Evolutionary conservation across 75 land plant species (phyloP), one percentile per base, ranked within the genome.

Genomic region (Pinus taeda): DNA sequence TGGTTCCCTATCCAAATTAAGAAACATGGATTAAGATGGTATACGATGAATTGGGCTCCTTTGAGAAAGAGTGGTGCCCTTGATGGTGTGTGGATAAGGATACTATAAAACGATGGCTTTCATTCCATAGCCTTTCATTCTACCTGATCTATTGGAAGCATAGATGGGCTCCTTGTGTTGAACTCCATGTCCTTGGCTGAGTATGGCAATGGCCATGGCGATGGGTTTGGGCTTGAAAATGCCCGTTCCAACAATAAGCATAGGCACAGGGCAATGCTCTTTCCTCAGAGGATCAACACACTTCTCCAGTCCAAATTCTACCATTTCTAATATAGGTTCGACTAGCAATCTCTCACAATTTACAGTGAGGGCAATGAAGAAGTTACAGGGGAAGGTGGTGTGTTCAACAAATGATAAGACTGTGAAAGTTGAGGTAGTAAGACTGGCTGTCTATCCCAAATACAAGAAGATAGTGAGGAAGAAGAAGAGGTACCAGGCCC

Each of bases 401-500:
- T 90, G 88, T 81, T 73, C 93, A 76, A 78, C 86, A 76, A 90
- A 70, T 81, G 93, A 96, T 85, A 92, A 96, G 88, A 94, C 97
- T 4, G 89, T 94, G 9, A 79, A 89, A 7, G 99, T 96, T 53
- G 92, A 96, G 81, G 99, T 96, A 12, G 72, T 78, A 18, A 84
- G 99, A n/a, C 72, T 94, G 15, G 91, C 88, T 11, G 82, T 87
- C 0, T 91, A 92, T 76, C 93, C 93, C 24, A 90, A 89, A 85
- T 92, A 92, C 95, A 92, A 92, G 90, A 80, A 92, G 81, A 80
- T 92, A 29, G 71, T 93, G 49, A 82, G 80, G 77, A 77, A 60
- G 59, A 89, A 82, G 92, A 96, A 93, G 95, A 92, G 86, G 85
- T 96, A 86, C 85, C 97, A 92, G 78, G 99, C 94, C 12, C 99